Conservation (phyloP, 371 early-diverging fungal genomes). For the Apophysomyces ossiformis region DNA sequence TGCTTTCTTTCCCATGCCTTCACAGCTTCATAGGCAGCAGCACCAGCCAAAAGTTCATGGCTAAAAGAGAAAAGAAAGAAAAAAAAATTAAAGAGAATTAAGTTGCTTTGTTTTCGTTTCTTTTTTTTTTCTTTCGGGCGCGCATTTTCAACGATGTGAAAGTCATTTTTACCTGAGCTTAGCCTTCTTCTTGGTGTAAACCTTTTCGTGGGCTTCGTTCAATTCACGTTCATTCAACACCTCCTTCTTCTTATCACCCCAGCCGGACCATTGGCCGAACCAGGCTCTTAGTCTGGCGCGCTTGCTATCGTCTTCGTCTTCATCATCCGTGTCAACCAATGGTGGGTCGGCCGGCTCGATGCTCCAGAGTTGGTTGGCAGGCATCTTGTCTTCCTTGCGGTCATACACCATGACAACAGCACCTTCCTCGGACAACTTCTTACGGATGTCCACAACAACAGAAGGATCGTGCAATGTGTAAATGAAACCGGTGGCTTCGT, state of each 20-base stretch:
- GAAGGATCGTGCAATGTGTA: conserved; percentile 29
- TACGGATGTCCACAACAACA: conserved; percentile 30
- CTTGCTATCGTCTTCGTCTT: conserved; percentile 39
- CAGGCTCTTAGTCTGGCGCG: conserved; percentile 37
- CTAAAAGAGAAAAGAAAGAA: conserved; percentile 3
- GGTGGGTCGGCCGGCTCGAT: conserved; percentile 36
- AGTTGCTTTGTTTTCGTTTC: neutral
- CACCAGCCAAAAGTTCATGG: conserved; percentile 58
- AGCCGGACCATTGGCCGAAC: conserved; percentile 39
- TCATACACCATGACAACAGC: conserved; percentile 30
- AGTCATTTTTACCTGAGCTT: conserved; percentile 25
- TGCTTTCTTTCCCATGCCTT: conserved; percentile 45
- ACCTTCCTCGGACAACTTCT: conserved; percentile 28
- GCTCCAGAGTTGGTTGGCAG: conserved; percentile 31
- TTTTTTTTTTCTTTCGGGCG: neutral
- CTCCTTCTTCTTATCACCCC: conserved; percentile 32
- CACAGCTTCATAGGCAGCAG: conserved; percentile 58
- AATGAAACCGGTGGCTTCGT: conserved; percentile 31
- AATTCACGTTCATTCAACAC: conserved; percentile 30
- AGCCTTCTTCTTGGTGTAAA: conserved; percentile 36
- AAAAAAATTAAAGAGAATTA: neutral
- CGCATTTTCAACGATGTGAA: too few species aligned
- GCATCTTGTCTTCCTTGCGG: conserved; percentile 27
- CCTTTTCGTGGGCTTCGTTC: conserved; percentile 39
- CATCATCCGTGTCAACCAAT: conserved; percentile 33